Percentiles rank a stretch among this genome's conserved stretches.
Conservation (phyloP, 1,284 basidiomycete species). For the Dichomitus squalens region DNA sequence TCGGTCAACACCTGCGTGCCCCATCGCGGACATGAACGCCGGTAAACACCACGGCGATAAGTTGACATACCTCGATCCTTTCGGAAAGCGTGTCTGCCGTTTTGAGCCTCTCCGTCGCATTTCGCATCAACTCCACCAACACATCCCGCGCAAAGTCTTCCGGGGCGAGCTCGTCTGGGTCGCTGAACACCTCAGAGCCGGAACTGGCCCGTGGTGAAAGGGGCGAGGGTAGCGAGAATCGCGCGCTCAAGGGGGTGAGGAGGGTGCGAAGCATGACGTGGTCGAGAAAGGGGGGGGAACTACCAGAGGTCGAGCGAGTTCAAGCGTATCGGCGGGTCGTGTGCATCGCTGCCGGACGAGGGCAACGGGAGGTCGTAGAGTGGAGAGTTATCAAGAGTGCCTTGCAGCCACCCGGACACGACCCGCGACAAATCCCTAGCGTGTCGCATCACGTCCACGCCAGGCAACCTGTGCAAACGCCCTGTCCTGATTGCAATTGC, state of each 20-base stretch:
- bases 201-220: conserved; percentile 25
- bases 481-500: not conserved
- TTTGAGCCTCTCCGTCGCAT: conserved; percentile 67
- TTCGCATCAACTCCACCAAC: conserved; percentile 69
- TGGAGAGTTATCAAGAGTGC: conserved; percentile 8
- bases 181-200: conserved; percentile 21
- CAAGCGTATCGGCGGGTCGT: conserved; percentile 8
- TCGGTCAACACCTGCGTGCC: conserved; percentile 55
- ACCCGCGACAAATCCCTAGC: not conserved
- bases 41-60: not conserved
- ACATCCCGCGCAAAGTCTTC: conserved; percentile 77
- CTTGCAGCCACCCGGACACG: conserved; percentile 19
- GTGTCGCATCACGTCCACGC: not conserved
- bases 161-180: conserved; percentile 50
- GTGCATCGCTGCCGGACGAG: conserved; percentile 13
- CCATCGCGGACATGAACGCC: not conserved
- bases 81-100: conserved; percentile 46
- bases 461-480: conserved; percentile 5
- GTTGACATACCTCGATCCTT: conserved; percentile 52
- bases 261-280: conserved; percentile 36
- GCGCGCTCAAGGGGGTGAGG: conserved; percentile 38
- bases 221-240: conserved; percentile 31
- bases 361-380: conserved; percentile 3
- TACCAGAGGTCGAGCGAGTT: conserved; percentile 17
- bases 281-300: conserved; percentile 1